Percentiles rank a stretch among this genome's conserved stretches.
These are phyloP conservation scores for Filobasidium floriforme DNA, from an alignment of 768 basidiomycete genomes.

Conservation along the genomic window DNA sequence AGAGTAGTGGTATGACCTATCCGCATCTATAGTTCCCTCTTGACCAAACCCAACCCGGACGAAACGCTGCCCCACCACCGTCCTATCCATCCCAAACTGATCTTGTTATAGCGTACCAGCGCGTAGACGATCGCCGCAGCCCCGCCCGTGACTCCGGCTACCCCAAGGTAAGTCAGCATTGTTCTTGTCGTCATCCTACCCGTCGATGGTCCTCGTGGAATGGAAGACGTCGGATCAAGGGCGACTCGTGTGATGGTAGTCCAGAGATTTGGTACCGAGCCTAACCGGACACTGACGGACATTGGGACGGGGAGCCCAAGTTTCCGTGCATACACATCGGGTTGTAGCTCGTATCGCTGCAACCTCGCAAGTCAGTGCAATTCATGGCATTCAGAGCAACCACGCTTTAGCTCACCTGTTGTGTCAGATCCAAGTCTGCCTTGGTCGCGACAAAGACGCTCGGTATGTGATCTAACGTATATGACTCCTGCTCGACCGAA, in stretches of 20 bases:
- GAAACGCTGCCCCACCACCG: conserved; percentile 10
- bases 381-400: too few species aligned
- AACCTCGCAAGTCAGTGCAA: neutral
- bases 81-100: conserved; percentile 16
- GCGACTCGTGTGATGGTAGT: conserved; percentile 39
- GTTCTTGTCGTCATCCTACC: conserved; percentile 9
- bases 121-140: conserved; percentile 19
- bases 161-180: conserved; percentile 19
- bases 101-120: conserved; percentile 19
- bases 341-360: conserved; percentile 94
- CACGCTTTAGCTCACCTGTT: conserved; percentile 66
- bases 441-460: conserved; percentile 98
- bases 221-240: conserved; percentile 38
- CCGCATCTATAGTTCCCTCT: conserved; percentile 6
- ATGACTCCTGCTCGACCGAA: conserved; percentile 71
- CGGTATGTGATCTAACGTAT: conserved; percentile 87
- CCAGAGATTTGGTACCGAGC: conserved; percentile 46
- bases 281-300: conserved; percentile 80
- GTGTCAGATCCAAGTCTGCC: conserved; percentile 90
- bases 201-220: conserved; percentile 30
- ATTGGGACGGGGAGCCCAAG: conserved; percentile 87
- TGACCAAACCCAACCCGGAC: neutral
- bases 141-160: conserved; percentile 18
- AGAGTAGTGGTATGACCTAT: neutral
- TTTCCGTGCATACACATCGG: conserved; percentile 89